These are phyloP conservation scores for Ophiostoma angusticollis DNA, from an alignment of 2,329 filamentous ascomycete genomes.

Conservation along the genomic window DNA sequence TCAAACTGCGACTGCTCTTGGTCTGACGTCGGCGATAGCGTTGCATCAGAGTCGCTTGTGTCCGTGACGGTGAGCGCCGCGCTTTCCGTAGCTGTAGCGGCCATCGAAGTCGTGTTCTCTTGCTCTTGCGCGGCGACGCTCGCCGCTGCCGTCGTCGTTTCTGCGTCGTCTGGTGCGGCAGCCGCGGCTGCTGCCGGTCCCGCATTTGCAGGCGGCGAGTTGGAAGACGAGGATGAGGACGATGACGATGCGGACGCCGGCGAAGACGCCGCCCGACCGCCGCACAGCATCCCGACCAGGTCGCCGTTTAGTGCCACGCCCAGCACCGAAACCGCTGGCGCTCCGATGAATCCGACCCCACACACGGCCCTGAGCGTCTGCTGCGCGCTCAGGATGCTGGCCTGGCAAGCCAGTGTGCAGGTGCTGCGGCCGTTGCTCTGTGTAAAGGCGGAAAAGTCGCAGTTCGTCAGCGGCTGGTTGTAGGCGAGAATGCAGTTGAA, in stretches of 20 bases:
- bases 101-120: too few species aligned
- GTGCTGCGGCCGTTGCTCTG: conserved; percentile 13
- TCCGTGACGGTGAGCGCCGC: too few species aligned
- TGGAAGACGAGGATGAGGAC: too few species aligned
- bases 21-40: not conserved
- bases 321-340: conserved; percentile 26
- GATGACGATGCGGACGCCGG: too few species aligned
- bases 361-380: conserved; percentile 60
- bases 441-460: conserved; percentile 24
- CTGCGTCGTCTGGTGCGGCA: too few species aligned
- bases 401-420: conserved; percentile 27
- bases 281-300: conserved; percentile 26
- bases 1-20: conserved; percentile 1
- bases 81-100: too few species aligned
- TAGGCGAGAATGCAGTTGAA: conserved; percentile 29
- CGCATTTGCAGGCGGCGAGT: too few species aligned
- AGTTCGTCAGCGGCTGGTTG: conserved; percentile 27
- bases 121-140: too few species aligned
- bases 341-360: conserved; percentile 48
- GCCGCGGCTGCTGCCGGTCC: too few species aligned
- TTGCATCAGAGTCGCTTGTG: too few species aligned
- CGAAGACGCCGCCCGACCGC: too few species aligned
- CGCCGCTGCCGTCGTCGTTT: not conserved
- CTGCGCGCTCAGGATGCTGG: conserved; percentile 61
- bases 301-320: conserved; percentile 24